Percentiles rank a stretch among this genome's conserved stretches.
phyloP scores from a whole-genome alignment of 108 stramenopile species.

The Cylindrotheca fusiformis region DNA sequence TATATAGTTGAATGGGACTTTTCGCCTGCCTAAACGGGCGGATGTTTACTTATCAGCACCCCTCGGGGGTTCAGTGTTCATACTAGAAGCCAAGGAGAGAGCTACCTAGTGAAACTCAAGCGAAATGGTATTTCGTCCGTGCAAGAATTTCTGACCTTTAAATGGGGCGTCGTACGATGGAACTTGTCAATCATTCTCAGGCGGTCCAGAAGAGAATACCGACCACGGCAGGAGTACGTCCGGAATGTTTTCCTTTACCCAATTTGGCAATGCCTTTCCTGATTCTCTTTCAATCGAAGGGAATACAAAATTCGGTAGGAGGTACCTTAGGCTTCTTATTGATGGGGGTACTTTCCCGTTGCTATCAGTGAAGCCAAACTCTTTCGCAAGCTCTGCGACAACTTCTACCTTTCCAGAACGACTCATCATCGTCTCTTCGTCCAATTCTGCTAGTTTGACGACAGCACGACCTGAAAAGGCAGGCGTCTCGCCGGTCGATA shows the following conservation, averaged over 20 bases:
- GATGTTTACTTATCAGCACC: no score
- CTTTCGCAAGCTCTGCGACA: slow-evolving; percentile 87
- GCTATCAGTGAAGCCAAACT: slow-evolving; percentile 76
- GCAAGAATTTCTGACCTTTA: no score
- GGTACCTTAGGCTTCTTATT: slow-evolving; percentile 63
- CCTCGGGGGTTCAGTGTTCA: no score
- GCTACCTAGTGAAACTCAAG: no score
- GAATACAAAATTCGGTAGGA: slow-evolving; percentile 70
- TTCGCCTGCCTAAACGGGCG: no score
- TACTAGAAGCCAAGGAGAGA: no score
- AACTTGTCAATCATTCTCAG: no score
- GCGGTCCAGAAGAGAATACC: slow-evolving; percentile 55
- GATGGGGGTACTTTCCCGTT: slow-evolving; percentile 61
- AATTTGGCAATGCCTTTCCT: slow-evolving; percentile 43
- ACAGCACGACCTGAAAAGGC: slow-evolving; percentile 67
- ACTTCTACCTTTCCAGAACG: slow-evolving; percentile 73
- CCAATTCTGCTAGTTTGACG: slow-evolving; percentile 46
- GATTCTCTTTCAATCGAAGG: slow-evolving; percentile 60
- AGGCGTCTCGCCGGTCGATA: slow-evolving; percentile 62
- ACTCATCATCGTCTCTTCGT: slow-evolving; percentile 42
- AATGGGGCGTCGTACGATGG: no score
- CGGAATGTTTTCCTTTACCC: slow-evolving; percentile 58
- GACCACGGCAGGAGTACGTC: slow-evolving; percentile 66
- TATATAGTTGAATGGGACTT: no score
- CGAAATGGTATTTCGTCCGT: no score